phyloP scores from a whole-genome alignment of 495 filamentous ascomycete genomes.

The Mytilinidion resinicola region DNA sequence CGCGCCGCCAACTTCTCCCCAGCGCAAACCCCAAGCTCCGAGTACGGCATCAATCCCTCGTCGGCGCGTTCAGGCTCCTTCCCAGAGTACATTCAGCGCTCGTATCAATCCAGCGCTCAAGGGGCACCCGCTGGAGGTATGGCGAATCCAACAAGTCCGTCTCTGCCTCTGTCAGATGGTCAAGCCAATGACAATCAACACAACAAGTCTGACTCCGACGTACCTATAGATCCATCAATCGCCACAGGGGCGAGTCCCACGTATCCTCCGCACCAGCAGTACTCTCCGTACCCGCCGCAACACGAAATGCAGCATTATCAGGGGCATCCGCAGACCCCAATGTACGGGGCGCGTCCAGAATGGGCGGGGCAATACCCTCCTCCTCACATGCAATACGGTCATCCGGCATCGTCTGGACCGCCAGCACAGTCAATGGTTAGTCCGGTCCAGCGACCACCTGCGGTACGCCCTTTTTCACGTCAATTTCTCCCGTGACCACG shows the following conservation, averaged over 20 bases:
- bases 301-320: slow-evolving; percentile 79
- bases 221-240: slow-evolving; percentile 98
- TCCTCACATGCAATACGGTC: slow-evolving; percentile 59
- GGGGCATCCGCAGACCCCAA: slow-evolving; percentile 36
- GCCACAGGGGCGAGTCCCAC: slow-evolving; percentile 86
- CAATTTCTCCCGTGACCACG: neutral
- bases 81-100: slow-evolving; percentile 62
- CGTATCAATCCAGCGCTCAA: slow-evolving; percentile 61
- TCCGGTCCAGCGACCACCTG: slow-evolving; percentile 35
- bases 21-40: slow-evolving; percentile 78
- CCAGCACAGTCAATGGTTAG: slow-evolving; percentile 35
- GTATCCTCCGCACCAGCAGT: slow-evolving; percentile 66
- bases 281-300: slow-evolving; percentile 81
- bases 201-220: slow-evolving; percentile 88
- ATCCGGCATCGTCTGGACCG: slow-evolving; percentile 46
- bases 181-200: slow-evolving; percentile 60
- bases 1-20: slow-evolving; percentile 65
- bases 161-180: slow-evolving; percentile 71
- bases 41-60: slow-evolving; percentile 75
- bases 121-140: slow-evolving; percentile 77
- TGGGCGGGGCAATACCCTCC: slow-evolving; percentile 65
- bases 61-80: slow-evolving; percentile 74
- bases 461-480: slow-evolving; percentile 26
- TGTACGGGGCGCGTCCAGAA: slow-evolving; percentile 68
- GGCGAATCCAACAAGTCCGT: slow-evolving; percentile 98